These are phyloP conservation scores for Mrakia frigida DNA, from an alignment of 768 basidiomycete genomes.

Conservation along the genomic window DNA sequence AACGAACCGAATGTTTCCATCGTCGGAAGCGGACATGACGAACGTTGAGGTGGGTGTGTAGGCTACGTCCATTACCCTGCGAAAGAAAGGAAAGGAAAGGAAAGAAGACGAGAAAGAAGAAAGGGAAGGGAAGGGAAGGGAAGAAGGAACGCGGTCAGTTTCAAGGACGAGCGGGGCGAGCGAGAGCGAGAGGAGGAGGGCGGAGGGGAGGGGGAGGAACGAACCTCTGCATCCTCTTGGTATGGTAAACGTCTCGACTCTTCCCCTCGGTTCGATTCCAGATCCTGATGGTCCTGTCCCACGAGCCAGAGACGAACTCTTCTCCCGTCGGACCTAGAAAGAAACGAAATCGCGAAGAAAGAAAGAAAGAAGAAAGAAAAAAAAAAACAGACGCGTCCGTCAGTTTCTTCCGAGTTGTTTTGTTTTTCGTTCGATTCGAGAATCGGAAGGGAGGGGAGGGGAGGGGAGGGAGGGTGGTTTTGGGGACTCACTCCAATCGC, in stretches of 20 bases:
- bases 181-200: too few relatives aligned
- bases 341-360: too few relatives aligned
- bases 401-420: too few relatives aligned
- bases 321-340: slow-evolving; percentile 65
- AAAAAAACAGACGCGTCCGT: background rate
- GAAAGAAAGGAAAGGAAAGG: background rate
- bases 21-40: slow-evolving; percentile 84
- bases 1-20: slow-evolving; percentile 72
- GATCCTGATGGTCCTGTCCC: slow-evolving; percentile 89
- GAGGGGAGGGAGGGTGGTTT: background rate
- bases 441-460: slow-evolving; percentile 26
- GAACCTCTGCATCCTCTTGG: slow-evolving; percentile 96
- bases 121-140: background rate
- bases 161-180: too few relatives aligned
- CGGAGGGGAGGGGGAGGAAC: too few relatives aligned
- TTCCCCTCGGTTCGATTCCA: slow-evolving; percentile 84
- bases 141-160: too few relatives aligned
- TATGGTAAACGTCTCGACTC: slow-evolving; percentile 86
- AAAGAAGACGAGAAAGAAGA: background rate
- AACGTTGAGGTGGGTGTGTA: slow-evolving; percentile 89
- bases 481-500: slow-evolving; percentile 75
- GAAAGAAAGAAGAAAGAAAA: background rate
- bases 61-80: slow-evolving; percentile 77
- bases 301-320: slow-evolving; percentile 92
- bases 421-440: too few relatives aligned